A percentile compares a stretch with the other conserved stretches of the same genome.
Conservation (phyloP, 2,329 filamentous ascomycete species). For the Fusarium algeriense region DNA sequence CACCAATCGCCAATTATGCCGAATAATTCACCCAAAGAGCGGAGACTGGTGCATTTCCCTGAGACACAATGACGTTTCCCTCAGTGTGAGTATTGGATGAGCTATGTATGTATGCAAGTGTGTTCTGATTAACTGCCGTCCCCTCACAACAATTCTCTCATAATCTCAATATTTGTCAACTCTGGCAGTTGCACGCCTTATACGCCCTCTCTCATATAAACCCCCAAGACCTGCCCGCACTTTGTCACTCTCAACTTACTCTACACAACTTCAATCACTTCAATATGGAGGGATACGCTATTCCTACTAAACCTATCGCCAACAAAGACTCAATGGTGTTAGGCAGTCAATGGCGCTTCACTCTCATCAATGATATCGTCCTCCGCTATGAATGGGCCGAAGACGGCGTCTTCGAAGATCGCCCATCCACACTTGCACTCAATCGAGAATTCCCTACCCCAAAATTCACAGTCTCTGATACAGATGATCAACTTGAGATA, state of each 20-base stretch:
- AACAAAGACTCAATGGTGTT: constrained; percentile 32
- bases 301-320: constrained; percentile 36
- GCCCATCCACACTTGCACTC: constrained; percentile 71
- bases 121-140: constrained; percentile 4
- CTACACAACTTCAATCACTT: neutral
- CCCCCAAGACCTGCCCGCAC: neutral
- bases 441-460: constrained; percentile 60
- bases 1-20: constrained; percentile 25
- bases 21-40: constrained; percentile 36
- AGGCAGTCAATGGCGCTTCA: constrained; percentile 66
- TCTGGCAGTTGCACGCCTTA: neutral
- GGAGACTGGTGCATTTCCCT: constrained; percentile 25
- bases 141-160: constrained; percentile 24
- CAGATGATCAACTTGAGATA: constrained; percentile 63
- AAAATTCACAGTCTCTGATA: constrained; percentile 62
- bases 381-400: constrained; percentile 72
- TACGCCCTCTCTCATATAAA: neutral
- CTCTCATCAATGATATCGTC: constrained; percentile 66
- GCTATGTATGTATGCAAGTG: neutral
- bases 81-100: constrained; percentile 1
- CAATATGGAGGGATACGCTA: constrained; percentile 40
- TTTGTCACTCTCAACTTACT: neutral
- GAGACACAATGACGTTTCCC: constrained; percentile 28
- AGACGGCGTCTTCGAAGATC: constrained; percentile 71
- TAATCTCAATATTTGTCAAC: neutral